These are phyloP conservation scores for Porphyra umbilicalis DNA, from an alignment of 31 red algal species.

Conservation along the genomic window DNA sequence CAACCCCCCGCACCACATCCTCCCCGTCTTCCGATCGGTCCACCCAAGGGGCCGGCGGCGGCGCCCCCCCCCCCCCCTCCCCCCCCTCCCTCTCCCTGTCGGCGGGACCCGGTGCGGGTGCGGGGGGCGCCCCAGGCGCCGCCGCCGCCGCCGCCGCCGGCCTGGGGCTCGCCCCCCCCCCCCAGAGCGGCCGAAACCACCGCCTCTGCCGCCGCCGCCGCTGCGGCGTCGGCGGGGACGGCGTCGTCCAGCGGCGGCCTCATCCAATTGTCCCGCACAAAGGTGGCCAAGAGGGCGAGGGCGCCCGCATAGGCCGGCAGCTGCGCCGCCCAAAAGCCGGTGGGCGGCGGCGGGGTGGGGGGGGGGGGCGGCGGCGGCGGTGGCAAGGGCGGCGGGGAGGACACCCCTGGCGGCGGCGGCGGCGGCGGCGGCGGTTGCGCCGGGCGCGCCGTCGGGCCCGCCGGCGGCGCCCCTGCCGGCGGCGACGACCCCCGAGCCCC, in stretches of 20 bases:
- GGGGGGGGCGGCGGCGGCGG: too few species aligned
- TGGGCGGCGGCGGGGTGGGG: too few species aligned
- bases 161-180: too few species aligned
- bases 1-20: background rate
- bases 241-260: slow-evolving; percentile 26
- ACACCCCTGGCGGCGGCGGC: background rate
- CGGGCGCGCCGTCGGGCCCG: background rate
- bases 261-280: slow-evolving; percentile 66
- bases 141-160: background rate
- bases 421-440: background rate
- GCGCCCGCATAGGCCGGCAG: slow-evolving; percentile 40
- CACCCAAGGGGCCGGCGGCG: too few species aligned
- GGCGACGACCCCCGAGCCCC: too few species aligned
- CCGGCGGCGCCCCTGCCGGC: too few species aligned
- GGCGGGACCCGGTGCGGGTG: too few species aligned
- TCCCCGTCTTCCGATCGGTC: background rate
- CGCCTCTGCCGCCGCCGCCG: slow-evolving; percentile 9
- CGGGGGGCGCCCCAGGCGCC: background rate
- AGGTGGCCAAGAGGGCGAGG: slow-evolving; percentile 55
- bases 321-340: slow-evolving; percentile 5
- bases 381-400: too few species aligned
- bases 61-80: too few species aligned
- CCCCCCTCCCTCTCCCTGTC: too few species aligned
- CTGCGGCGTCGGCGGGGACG: background rate
- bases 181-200: slow-evolving; percentile 20